Base-by-base conservation (phyloP, 2,329 filamentous ascomycete species). In the Fusarium neocosmosporiellum region DNA sequence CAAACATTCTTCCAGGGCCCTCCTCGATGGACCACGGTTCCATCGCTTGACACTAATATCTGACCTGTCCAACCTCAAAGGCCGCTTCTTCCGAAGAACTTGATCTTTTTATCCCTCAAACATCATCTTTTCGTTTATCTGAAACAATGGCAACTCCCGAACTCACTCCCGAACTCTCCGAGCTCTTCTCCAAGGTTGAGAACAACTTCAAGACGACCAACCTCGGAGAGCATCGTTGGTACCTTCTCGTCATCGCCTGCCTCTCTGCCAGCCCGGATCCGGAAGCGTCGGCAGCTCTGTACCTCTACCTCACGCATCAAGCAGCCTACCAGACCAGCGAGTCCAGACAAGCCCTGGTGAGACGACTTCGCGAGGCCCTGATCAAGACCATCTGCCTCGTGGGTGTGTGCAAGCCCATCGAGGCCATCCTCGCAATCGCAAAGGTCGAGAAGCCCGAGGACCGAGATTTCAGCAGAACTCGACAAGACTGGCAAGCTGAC, bases 331-430 rank as follows among this genome's bases (percentile, higher is more conserved):
- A 80, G 1, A 85, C 83, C 1, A 69, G 85, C 0, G 81, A 80
- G 1, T 78, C 84, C 16, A 84, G 88, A 13, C 80, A 88, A 73
- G 78, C 77, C 0, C 81, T 90, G 9, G 81, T 89, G 63, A 84
- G 85, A 3, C 81, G 87, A 4, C 74, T 90, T 3, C 85, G 90
- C 48, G 90, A 92, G 78, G 86, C 85, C 0, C 81, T 92, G 14
- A 79, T 92, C 66, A 91, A 92, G 79, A 80, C 85, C n/a, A 83
- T 89, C 13, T 82, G 83, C 14, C 82, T 92, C 3, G 84, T 90
- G 18, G 90, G 90, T 1, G 88, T 92, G 1, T 90, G 88, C 78
- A 91, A 90, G 75, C 89, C 89, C 9, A 79, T 92, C 6, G 89
- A 91, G 73, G 86, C 88, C 1, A 86, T 91, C 48, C 82, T 90